These are phyloP conservation scores for Urochloa ruziziensis DNA, from an alignment of 176 grass and related monocot genomes.

Conservation along the genomic window DNA sequence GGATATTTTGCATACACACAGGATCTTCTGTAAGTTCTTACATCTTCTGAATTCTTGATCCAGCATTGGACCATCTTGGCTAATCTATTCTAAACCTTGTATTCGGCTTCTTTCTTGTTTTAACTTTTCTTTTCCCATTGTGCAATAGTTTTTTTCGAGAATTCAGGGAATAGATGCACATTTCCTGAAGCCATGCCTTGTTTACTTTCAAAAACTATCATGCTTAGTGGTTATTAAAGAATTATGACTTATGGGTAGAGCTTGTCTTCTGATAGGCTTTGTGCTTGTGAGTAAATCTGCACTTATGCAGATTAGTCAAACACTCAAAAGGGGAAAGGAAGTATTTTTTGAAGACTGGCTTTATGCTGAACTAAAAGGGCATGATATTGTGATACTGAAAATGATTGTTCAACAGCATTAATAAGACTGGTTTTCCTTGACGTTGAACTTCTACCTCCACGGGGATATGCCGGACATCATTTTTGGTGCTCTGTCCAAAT, in stretches of 20 bases:
- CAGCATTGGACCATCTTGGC: not conserved
- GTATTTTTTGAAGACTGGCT: not conserved
- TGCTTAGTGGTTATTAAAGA: not conserved
- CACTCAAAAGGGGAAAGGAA: not conserved
- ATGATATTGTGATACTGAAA: not conserved
- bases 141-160: not conserved
- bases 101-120: not conserved
- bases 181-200: not conserved
- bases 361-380: not conserved
- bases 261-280: not conserved
- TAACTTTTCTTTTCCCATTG: not conserved
- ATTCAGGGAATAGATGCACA: not conserved
- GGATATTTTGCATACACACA: not conserved
- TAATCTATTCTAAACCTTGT: not conserved
- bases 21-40: not conserved
- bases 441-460: slow-evolving; percentile 25
- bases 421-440: slow-evolving; percentile 25
- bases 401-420: slow-evolving; percentile 28
- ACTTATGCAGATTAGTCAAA: not conserved
- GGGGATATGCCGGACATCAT: not conserved
- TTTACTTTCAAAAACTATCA: not conserved
- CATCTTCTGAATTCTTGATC: not conserved
- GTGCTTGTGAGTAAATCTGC: not conserved
- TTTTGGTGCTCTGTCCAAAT: slow-evolving; percentile 17
- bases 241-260: not conserved